Evolutionary conservation across 192 early-diverging fungal species (phyloP), one percentile per base, ranked within the genome.

Genomic region (Backusella westeae): DNA sequence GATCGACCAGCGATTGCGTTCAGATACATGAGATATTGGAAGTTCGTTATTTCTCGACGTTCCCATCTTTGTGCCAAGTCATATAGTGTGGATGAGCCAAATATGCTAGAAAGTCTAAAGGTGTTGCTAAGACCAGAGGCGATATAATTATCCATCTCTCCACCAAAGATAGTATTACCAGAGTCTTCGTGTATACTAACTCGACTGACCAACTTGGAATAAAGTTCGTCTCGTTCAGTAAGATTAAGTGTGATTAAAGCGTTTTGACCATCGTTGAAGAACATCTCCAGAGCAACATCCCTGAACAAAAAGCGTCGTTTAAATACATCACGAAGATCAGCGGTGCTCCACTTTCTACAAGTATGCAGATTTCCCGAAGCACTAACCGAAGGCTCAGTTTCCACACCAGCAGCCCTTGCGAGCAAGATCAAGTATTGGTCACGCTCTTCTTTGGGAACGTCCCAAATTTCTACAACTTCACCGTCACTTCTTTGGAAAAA

Each of bases 21-120:
- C 9, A 99, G 86, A 41, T 90, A 88, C 94, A 98, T 97, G 70
- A 99, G 74, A 69, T 99, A 99, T 80, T 99, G 96, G 82, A 98
- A 99, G 75, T 99, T 99, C 59, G 92, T 92, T 46, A 98, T 92
- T 79, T 97, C 94, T 29, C 93, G 83, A 35, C 85, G 87, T 75
- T 93, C 88, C 97, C 97, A 98, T 42, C 88, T 84, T 72, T 93
- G 88, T 0, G 93, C 94, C 71, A 96, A 80, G 34, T 91, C 90
- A 7, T 83, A 84, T 41, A 94, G 82, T 0, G 87, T 85, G 15
- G 90, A 88, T 14, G 84, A 89, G 29, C 86, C 86, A 76, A 92
- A 92, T 34, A 94, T 84, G 69, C 89, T 91, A 17, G 85, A 78
- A 4, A 93, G 83, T 42, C 84, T 85, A 52, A 89, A 82, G 0